A percentile compares a stretch with the other conserved stretches of the same genome.
Evolutionary conservation across 257 asterid genomes (phyloP).

Genomic region (Solanum etuberosum): DNA sequence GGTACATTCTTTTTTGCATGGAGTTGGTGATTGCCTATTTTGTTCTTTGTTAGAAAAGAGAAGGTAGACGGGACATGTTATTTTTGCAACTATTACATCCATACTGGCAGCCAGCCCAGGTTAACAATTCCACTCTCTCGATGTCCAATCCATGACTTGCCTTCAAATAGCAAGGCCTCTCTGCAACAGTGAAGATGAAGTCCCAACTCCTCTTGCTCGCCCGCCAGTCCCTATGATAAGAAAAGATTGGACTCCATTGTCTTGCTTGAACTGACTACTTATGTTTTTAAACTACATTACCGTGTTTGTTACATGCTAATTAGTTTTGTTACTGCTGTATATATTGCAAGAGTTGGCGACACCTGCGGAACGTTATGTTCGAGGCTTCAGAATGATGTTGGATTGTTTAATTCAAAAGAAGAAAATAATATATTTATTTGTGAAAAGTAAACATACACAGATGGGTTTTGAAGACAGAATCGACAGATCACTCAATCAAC

Average conservation of each 20-base stretch:
- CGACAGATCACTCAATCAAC: neutral
- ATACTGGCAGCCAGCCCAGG: neutral
- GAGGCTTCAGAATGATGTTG: neutral
- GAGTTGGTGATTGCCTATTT: neutral
- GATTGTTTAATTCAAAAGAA: neutral
- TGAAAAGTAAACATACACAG: neutral
- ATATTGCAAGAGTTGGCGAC: neutral
- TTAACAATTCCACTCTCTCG: neutral
- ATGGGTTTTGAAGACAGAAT: neutral
- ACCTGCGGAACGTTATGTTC: neutral
- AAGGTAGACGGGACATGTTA: neutral
- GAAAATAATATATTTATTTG: neutral
- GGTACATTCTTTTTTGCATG: neutral
- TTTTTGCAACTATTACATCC: neutral
- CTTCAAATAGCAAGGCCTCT: neutral
- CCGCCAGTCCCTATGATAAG: neutral
- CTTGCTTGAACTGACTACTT: neutral
- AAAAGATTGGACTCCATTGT: neutral
- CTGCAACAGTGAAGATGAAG: neutral
- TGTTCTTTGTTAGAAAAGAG: neutral
- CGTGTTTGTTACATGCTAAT: neutral
- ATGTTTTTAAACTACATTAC: too few relatives aligned
- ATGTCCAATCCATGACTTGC: too few relatives aligned
- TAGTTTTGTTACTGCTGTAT: too few relatives aligned
- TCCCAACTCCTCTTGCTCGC: neutral